Percentiles rank a stretch among this genome's conserved stretches.
phyloP scores from a whole-genome alignment of 1,284 basidiomycete species.

The Kwoniella shivajii region DNA sequence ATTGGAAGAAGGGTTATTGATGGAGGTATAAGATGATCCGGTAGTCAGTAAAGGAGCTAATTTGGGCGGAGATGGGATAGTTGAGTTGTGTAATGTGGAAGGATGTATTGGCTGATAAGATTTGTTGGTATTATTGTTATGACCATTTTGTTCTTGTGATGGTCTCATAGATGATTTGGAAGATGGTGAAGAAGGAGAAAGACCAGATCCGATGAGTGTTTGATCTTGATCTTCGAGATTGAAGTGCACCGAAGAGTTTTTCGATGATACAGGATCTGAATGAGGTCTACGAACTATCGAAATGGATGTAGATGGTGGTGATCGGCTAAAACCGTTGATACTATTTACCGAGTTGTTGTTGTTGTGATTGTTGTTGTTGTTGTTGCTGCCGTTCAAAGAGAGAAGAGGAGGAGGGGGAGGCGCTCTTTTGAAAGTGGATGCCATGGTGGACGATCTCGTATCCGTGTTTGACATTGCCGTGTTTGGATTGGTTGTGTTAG shows the following conservation, averaged over 20 bases:
- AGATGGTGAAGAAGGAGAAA: background rate
- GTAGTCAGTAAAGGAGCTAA: slow-evolving; percentile 5
- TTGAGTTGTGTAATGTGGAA: slow-evolving; percentile 15
- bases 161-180: background rate
- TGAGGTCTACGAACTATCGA: slow-evolving; percentile 7
- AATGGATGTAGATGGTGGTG: background rate
- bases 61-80: slow-evolving; percentile 10
- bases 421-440: background rate
- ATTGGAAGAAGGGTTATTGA: slow-evolving; percentile 8
- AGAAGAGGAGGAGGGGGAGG: slow-evolving; percentile 1
- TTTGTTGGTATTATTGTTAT: no score
- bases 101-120: slow-evolving; percentile 23
- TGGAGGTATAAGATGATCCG: slow-evolving; percentile 1
- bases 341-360: no score
- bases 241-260: slow-evolving; percentile 5
- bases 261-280: slow-evolving; percentile 8
- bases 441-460: slow-evolving; percentile 17
- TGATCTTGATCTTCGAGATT: slow-evolving; percentile 2
- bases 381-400: background rate
- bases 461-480: background rate
- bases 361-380: background rate
- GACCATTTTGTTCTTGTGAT: slow-evolving; percentile 4
- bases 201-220: no score
- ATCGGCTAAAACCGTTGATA: background rate
- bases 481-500: background rate